Evolutionary conservation across 2,329 filamentous ascomycete species (phyloP), one percentile per base, ranked within the genome.

Genomic region (Botryotinia narcissicola): DNA sequence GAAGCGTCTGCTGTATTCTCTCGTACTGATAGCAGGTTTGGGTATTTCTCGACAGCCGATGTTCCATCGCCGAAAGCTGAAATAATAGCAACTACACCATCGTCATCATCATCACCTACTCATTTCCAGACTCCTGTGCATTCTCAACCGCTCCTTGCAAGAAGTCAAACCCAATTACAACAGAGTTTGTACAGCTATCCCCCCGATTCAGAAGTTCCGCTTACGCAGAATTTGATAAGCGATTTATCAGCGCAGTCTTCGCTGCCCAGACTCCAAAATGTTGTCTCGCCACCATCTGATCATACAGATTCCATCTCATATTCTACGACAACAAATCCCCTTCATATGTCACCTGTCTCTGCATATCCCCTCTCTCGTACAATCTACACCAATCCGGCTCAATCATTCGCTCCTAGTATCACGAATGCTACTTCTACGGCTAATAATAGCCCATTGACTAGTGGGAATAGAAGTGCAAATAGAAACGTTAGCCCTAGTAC

Each of bases 21-120:
- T 67, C 89, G 94, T 51, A 92, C 93, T 2, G 93, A 97, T 79
- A 86, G 89, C 62, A 95, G 92, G 82, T 97, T 93, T 82, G 94
- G 93, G 1, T 88, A 87, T 3, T 94, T 91, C 77, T 89, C 84
- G 69, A 81, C 80, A 25, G 76, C 80, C 7, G 80, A 81, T 74
- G 79, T 81, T 6, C 80, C 80, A 48, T 79, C 76, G 46, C 80
- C 80, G 75, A 79, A 80, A 77, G 73, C 78, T 74, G 78, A 80
- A 60, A n/a, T 79, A 63, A 71, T 80, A 63, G 77, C 79, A 68
- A 51, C 75, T 12, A 76, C 77, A 44, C 73, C 79, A 42, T 75
- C 78, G 51, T 69, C 74, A 37, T 63, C 74, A n/a, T 68, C 76
- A 51, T 77, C 81, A 62, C 74, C 80, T 54, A 72, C 75, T 9